A percentile compares a stretch with the other conserved stretches of the same genome.
Conservation (phyloP, 176 grass and related monocot species). For the Hsuehochloa calcarea region DNA sequence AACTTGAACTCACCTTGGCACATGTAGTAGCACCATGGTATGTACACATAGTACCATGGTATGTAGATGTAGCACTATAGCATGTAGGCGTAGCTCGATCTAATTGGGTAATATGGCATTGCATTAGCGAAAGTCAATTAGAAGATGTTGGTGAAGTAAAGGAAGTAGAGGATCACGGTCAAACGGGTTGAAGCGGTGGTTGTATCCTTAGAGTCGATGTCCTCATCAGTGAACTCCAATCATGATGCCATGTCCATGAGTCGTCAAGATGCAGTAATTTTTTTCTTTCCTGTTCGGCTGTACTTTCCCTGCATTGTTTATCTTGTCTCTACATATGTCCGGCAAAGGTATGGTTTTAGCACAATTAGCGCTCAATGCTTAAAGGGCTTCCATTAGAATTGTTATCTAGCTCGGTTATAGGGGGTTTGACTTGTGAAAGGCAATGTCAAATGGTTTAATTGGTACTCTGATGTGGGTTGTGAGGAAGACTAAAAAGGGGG, state of each 20-base stretch:
- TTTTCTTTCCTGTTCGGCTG: not conserved
- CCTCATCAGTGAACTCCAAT: not conserved
- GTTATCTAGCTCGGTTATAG: not conserved
- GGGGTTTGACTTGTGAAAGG: not conserved
- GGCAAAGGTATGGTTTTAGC: not conserved
- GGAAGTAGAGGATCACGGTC: no score
- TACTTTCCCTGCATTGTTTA: not conserved
- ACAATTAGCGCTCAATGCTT: not conserved
- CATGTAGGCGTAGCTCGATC: no score
- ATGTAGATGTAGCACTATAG: no score
- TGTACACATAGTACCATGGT: no score
- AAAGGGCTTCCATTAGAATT: not conserved
- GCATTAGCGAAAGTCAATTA: no score
- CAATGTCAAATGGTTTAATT: not conserved
- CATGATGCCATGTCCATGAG: not conserved
- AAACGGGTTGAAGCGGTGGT: no score
- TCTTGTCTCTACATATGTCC: not conserved
- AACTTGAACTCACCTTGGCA: no score
- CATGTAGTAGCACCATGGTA: no score
- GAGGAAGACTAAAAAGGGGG: not conserved
- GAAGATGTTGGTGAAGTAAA: no score
- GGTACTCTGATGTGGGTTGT: not conserved
- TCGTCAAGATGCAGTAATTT: not conserved
- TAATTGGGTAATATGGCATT: no score
- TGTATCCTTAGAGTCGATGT: no score